Evolutionary conservation across 2,329 filamentous ascomycete genomes (phyloP), one percentile per base, ranked within the genome.

Genomic region (Aspergillus novoparasiticus): DNA sequence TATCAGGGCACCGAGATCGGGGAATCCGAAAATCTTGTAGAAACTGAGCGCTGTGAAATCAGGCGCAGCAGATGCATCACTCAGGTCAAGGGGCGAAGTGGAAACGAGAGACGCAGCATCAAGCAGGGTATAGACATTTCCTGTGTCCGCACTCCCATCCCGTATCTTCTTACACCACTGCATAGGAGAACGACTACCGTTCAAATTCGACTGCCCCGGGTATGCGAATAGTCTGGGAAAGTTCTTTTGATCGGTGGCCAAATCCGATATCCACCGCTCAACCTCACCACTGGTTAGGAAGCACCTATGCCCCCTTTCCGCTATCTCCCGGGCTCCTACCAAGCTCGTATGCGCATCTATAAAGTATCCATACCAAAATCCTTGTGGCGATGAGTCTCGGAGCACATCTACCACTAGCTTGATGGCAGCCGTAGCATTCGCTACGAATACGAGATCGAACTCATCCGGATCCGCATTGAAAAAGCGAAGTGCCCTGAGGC

Each of bases 21-120:
- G 94, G 68, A 97, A 97, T 1, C 95, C 94, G 76, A 98, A 98
- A n/a, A 97, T 94, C 76, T 98, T 99, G 81, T 97, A 96, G 67
- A 98, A 88, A 76, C 94, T 97, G 48, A 98, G 73, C 0, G 92
- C 90, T 0, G 87, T 90, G 68, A 98, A 98, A 75, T 98, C 94
- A 1, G 94, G 91, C 0, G 90, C 88, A 0, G 79, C 74, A 0
- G 82, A 79, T 0, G 83, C 69, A 68, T 91, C 80, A 60, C 86
- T 82, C 2, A 98, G 80, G 72, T 96, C 86, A 8, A 98, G 81
- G 1, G 87, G 87, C 5, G 91, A 87, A 0, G 94, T 97, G 9
- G 93, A 89, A 11, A 89, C 90, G 12, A 92, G 83, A 0, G 93
- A 91, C 6, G 95, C 93, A 11, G 92, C 94, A 77, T 99, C 94